phyloP scores from a whole-genome alignment of 2,329 filamentous ascomycete species.

The Knoxdaviesia capensis region DNA sequence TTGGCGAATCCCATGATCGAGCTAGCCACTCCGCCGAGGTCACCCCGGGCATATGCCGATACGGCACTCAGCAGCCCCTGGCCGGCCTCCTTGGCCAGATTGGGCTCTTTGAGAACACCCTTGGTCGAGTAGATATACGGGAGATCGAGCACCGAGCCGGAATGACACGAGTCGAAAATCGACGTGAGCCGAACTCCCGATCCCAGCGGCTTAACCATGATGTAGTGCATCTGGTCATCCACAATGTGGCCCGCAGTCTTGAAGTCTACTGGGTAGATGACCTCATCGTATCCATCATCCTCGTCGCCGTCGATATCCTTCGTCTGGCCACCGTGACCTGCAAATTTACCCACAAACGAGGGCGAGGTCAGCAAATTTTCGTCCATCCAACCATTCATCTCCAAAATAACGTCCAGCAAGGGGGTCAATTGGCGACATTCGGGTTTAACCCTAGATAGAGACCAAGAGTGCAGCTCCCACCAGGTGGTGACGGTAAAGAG shows the following conservation, averaged over 20 bases:
- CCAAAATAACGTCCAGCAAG: too few relatives aligned
- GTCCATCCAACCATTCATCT: too few relatives aligned
- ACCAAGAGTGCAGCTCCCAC: too few relatives aligned
- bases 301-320: constrained; percentile 34
- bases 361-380: too few relatives aligned
- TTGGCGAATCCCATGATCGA: constrained; percentile 62
- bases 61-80: constrained; percentile 47
- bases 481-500: background rate
- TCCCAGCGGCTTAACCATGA: constrained; percentile 41
- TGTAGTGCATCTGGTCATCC: constrained; percentile 38
- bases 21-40: constrained; percentile 56
- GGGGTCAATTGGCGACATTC: too few relatives aligned
- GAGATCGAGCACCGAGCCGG: constrained; percentile 33
- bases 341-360: background rate
- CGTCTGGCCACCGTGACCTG: constrained; percentile 34
- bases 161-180: constrained; percentile 37
- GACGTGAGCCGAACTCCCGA: constrained; percentile 44
- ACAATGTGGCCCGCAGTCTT: constrained; percentile 31
- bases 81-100: constrained; percentile 51
- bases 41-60: constrained; percentile 56
- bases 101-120: constrained; percentile 53
- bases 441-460: too few relatives aligned
- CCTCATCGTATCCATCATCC: constrained; percentile 35
- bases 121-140: constrained; percentile 45
- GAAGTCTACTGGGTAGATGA: constrained; percentile 38